Evolutionary conservation across 2,329 filamentous ascomycete species (phyloP), one percentile per base, ranked within the genome.

Genomic region (Aureobasidium sp.): DNA sequence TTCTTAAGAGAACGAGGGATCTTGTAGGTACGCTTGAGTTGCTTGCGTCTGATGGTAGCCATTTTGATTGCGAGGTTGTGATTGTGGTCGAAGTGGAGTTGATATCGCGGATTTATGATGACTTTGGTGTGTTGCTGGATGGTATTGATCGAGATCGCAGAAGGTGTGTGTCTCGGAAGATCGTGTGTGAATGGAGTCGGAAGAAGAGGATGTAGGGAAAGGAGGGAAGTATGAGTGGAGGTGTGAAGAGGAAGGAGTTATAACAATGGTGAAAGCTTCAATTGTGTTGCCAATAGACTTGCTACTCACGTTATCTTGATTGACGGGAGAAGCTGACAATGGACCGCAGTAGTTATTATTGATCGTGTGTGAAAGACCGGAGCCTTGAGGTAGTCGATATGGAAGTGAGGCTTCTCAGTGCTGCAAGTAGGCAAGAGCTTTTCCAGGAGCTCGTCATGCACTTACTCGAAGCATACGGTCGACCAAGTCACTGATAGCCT

Each of bases 1-100:
- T 61, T 40, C 9, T 61, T 61, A 23, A 61, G 31, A 11, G 23
- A 20, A 33, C 58, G 58, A 29, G 58, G 45, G 33, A 61, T 51
- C 33, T 42, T 50, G 58, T 61, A 47, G 29, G 55, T 16, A 20
- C n/a, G 31, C 42, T 47, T 59, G 55, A 18, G n/a, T 4, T 47
- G 55, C 13, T 47, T 59, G 27, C 27, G 25, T 4, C 43, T 47
- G 55, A 18, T 36, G 20, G 7, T 25, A 20, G 42, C 55, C 42
- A 47, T 47, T 43, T 11, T 36, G 5, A 18, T 31, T 29, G 54
- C 15, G 5, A 16, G 38, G 23, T 50, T 23, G 25, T 16, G 11
- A 16, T 13, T 18, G 13, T 29, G 7, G 16, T 27, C 4, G 13
- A 36, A 11, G 9, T 20, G 20, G 23, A 40, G 33, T 27, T 25